Evolutionary conservation across 495 filamentous ascomycete genomes (phyloP).

Genomic region (Recurvomyces mirabilis): DNA sequence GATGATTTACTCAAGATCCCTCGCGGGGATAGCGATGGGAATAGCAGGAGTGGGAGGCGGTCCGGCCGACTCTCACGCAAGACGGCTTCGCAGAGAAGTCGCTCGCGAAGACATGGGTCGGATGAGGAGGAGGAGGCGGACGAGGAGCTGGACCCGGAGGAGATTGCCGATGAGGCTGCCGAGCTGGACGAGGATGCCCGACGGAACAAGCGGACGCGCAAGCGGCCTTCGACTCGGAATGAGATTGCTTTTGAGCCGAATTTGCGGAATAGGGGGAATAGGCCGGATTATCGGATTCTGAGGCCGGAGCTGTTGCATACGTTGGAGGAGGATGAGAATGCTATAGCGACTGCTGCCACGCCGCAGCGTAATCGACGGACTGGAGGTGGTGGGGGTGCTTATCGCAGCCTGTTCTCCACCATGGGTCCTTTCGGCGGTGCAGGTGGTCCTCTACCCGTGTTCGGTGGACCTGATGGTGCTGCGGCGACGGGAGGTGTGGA

Average conservation of each 20-base stretch:
- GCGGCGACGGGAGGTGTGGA: conserved; percentile 70
- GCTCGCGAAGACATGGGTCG: conserved; percentile 37
- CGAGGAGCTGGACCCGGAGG: conserved; percentile 33
- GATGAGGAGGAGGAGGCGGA: conserved; percentile 34
- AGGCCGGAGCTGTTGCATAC: conserved; percentile 58
- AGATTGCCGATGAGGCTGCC: conserved; percentile 42
- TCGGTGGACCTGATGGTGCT: conserved; percentile 66
- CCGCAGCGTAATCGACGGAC: conserved; percentile 55
- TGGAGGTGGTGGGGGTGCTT: conserved; percentile 40
- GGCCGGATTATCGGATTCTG: conserved; percentile 60
- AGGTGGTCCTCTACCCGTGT: conserved; percentile 54
- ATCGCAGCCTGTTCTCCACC: conserved; percentile 70
- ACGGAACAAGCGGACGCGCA: conserved; percentile 13
- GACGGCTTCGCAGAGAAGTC: conserved; percentile 39
- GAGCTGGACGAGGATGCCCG: conserved; percentile 57
- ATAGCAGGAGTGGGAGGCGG: conserved; percentile 41
- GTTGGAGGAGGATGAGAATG: conserved; percentile 57
- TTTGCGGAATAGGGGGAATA: conserved; percentile 25
- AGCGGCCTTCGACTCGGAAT: conserved; percentile 1
- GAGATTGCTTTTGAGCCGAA: conserved; percentile 25
- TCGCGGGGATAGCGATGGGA: conserved; percentile 35
- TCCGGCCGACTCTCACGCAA: conserved; percentile 39
- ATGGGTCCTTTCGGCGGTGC: conserved; percentile 86
- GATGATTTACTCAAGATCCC: conserved; percentile 31
- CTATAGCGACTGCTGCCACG: conserved; percentile 43